These are phyloP conservation scores for Spathaspora hagerdaliae DNA, from an alignment of 805 yeast species.

Conservation along the genomic window DNA sequence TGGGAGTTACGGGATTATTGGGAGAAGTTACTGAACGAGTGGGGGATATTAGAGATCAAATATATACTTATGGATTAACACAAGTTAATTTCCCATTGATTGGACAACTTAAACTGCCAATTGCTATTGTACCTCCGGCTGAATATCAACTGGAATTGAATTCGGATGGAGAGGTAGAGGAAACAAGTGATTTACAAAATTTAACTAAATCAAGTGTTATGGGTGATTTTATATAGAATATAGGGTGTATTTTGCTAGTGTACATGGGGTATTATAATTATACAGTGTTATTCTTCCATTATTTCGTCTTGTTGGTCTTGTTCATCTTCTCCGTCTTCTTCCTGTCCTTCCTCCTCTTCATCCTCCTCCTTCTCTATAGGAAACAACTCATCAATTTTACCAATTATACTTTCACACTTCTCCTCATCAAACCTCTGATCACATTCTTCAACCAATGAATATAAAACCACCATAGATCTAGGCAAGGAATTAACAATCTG, in stretches of 20 bases:
- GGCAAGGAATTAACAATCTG: constrained; percentile 85
- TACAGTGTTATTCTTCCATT: constrained; percentile 2
- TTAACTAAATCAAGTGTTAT: constrained; percentile 11
- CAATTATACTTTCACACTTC: constrained; percentile 55
- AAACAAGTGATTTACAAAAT: constrained; percentile 11
- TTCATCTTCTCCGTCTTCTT: constrained; percentile 14
- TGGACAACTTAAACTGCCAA: constrained; percentile 5
- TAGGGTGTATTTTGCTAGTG: background rate
- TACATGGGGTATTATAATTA: background rate
- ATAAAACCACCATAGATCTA: constrained; percentile 70
- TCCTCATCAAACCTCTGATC: constrained; percentile 78
- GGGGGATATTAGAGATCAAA: constrained; percentile 40
- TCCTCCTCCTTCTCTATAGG: constrained; percentile 39
- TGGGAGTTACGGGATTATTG: constrained; percentile 71
- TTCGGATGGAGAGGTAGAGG: constrained; percentile 4
- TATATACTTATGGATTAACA: constrained; percentile 15
- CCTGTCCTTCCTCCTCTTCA: constrained; percentile 16
- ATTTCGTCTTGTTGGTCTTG: background rate
- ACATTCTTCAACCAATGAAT: constrained; percentile 85
- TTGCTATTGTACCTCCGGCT: background rate
- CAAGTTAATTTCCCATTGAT: constrained; percentile 3
- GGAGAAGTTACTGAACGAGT: constrained; percentile 60
- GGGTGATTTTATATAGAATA: constrained; percentile 18
- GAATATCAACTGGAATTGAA: background rate
- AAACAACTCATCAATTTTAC: constrained; percentile 49